Evolutionary conservation across 345 rosid genomes (phyloP).

Genomic region (Arabis alpina): DNA sequence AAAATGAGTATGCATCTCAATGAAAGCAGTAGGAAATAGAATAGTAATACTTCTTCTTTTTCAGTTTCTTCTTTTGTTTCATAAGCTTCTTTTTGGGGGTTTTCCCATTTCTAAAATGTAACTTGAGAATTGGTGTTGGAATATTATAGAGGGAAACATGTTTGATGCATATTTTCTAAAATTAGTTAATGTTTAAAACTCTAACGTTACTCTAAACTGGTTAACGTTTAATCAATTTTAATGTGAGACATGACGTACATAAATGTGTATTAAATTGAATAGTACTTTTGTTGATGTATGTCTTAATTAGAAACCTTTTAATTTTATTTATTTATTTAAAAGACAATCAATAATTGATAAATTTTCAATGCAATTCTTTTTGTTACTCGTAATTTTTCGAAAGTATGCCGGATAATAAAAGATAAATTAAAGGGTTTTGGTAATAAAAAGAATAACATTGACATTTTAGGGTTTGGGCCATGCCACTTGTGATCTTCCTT

Average conservation of each 20-base stretch:
- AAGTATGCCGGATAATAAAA: not conserved
- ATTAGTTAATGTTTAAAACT: too few relatives aligned
- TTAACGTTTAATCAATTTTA: too few relatives aligned
- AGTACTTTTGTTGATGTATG: not conserved
- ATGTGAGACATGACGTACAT: not conserved
- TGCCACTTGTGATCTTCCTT: conserved; percentile 5
- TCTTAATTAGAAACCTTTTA: not conserved
- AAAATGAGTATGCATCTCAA: not conserved
- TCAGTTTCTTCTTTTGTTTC: not conserved
- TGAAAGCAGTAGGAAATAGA: not conserved
- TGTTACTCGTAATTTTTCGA: too few relatives aligned
- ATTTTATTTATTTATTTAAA: not conserved
- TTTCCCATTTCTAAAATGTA: not conserved
- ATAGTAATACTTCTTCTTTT: not conserved
- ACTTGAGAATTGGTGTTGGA: not conserved
- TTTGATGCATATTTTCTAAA: too few relatives aligned
- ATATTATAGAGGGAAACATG: not conserved
- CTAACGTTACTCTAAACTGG: too few relatives aligned
- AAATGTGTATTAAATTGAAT: not conserved
- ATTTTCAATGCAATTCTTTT: not conserved
- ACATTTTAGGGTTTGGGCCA: conserved; percentile 27
- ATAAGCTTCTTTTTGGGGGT: not conserved
- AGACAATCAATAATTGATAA: not conserved
- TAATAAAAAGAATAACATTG: not conserved
- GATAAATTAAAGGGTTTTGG: not conserved